A percentile compares a stretch with the other conserved stretches of the same genome.
Evolutionary conservation across 805 yeast species (phyloP).

Genomic region (Suhomyces canberraensis): DNA sequence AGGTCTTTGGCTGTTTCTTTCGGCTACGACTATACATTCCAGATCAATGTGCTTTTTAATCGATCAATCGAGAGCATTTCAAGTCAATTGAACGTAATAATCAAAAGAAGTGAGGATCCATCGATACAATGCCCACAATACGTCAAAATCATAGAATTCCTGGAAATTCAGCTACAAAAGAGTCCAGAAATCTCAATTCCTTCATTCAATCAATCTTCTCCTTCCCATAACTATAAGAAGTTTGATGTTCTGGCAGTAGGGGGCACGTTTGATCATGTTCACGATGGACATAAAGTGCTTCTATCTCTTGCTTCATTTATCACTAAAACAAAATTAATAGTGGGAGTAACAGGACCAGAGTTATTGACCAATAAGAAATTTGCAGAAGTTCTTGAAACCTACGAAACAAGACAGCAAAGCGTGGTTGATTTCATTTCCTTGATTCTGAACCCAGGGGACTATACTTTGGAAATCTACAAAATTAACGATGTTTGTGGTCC

Average conservation of each 20-base stretch:
- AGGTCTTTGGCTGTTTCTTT: constrained; percentile 17
- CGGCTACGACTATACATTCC: constrained; percentile 24
- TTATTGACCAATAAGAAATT: constrained; percentile 73
- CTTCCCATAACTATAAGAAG: not conserved
- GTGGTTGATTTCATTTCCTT: constrained; percentile 48
- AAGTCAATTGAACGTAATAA: constrained; percentile 1
- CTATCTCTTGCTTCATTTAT: constrained; percentile 69
- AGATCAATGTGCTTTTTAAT: constrained; percentile 30
- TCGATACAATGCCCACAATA: not conserved
- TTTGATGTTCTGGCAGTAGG: constrained; percentile 63
- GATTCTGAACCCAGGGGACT: constrained; percentile 22
- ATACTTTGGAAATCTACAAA: constrained; percentile 51
- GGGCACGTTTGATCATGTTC: constrained; percentile 96
- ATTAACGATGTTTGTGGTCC: constrained; percentile 93
- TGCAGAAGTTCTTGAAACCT: constrained; percentile 60
- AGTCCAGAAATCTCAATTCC: not conserved
- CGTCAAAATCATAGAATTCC: not conserved
- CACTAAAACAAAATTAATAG: constrained; percentile 52
- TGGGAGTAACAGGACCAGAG: constrained; percentile 81
- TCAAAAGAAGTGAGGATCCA: not conserved
- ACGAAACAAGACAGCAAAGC: constrained; percentile 44
- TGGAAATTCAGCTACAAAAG: not conserved
- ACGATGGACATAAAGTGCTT: constrained; percentile 89
- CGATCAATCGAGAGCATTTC: not conserved
- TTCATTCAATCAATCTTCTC: not conserved